These are phyloP conservation scores for Myrica gale DNA, from an alignment of 306 rosid species.

Conservation along the genomic window DNA sequence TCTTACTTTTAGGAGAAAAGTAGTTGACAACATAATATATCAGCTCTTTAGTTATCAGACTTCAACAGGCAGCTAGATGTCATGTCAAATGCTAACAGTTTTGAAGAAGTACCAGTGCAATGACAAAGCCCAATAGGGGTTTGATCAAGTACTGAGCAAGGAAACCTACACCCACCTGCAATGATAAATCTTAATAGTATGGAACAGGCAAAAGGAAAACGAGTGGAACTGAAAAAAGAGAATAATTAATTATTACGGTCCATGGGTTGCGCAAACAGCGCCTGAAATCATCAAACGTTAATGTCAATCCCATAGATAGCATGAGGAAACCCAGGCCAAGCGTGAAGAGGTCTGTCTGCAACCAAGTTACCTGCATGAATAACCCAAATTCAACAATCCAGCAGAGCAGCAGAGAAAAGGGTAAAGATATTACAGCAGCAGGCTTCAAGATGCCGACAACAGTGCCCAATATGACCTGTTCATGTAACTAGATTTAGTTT, in stretches of 20 bases:
- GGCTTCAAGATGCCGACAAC: slow-evolving; percentile 82
- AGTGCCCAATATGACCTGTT: slow-evolving; percentile 80
- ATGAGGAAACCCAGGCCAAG: slow-evolving; percentile 88
- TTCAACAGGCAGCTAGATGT: not conserved
- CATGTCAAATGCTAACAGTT: slow-evolving; percentile 1
- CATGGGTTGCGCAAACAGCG: slow-evolving; percentile 88
- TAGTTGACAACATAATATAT: not conserved
- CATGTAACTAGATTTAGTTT: slow-evolving; percentile 31
- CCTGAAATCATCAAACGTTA: slow-evolving; percentile 90
- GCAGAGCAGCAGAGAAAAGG: slow-evolving; percentile 25
- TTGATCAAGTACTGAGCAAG: slow-evolving; percentile 91
- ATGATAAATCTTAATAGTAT: slow-evolving; percentile 30
- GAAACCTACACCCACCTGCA: slow-evolving; percentile 95
- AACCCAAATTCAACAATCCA: slow-evolving; percentile 26
- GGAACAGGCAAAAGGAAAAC: slow-evolving; percentile 13
- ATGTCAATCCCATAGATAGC: slow-evolving; percentile 95
- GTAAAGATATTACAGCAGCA: slow-evolving; percentile 54
- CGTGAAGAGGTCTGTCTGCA: slow-evolving; percentile 85
- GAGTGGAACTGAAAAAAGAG: not conserved
- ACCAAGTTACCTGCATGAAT: slow-evolving; percentile 79
- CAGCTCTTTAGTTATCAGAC: not conserved
- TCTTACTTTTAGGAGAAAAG: not conserved
- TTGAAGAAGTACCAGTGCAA: slow-evolving; percentile 62
- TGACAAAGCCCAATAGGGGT: slow-evolving; percentile 74
- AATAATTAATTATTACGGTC: slow-evolving; percentile 52